Evolutionary conservation across 2,329 filamentous ascomycete species (phyloP), one percentile per base, ranked within the genome.

Genomic region (Xylaria polymorpha): DNA sequence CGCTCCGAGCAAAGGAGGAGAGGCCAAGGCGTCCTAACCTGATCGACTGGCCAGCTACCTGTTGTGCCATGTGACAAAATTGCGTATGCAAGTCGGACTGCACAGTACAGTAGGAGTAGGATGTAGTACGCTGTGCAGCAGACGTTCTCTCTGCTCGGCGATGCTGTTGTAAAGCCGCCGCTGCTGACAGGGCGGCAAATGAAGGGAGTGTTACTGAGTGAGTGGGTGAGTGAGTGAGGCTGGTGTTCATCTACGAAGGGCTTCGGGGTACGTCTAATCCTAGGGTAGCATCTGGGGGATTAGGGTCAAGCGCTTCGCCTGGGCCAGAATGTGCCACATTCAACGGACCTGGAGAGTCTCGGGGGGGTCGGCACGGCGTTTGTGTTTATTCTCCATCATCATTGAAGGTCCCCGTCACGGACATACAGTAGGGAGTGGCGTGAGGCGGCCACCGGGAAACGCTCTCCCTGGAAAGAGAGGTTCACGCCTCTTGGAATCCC

Each of bases 61-160:
- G 65, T 55, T 35, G 68, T 70, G 58, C 46, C 64, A 64, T 65
- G 68, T 61, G 57, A 70, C 44, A 66, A 56, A 50, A 57, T n/a
- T 55, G 61, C 46, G 39, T 60, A 41, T 65, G 48, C 35, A 58
- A 57, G 50, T 61, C 50, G 41, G 57, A 53, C 41, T 37, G 25
- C 29, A 57, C 50, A 61, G 48, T 37, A 57, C 50, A 61, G 48
- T 37, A 62, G 53, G 61, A 35, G 41, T 8, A 35, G 43, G 51
- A 41, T 41, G 44, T 50, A 35, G 43, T 41, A 62, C 37, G 58
- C 25, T 62, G 57, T 53, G 43, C 44, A 44, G 51, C 25, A 56
- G 39, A 22, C 25, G 25, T 29, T 29, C n/a, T 2, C 25, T 29
- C 25, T 39, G 39, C 41, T 43, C 53, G 55, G 63, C 48, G 53